These are phyloP conservation scores for Nakazawaea populi DNA, from an alignment of 805 yeast genomes.

Conservation along the genomic window DNA sequence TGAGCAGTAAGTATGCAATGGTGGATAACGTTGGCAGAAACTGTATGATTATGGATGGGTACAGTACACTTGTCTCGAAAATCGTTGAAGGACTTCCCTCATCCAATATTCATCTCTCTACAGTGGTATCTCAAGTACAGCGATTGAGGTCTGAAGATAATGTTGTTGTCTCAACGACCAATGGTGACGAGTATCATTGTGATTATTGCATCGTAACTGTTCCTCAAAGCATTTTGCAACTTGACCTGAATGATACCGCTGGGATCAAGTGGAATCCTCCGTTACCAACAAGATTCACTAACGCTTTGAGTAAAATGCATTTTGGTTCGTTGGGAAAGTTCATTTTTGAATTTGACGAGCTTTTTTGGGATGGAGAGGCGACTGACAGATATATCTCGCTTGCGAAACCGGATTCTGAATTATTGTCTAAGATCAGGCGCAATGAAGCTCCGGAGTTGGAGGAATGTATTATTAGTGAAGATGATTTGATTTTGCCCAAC, in stretches of 20 bases:
- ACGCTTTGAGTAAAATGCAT: slow-evolving; percentile 42
- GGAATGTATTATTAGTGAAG: background rate
- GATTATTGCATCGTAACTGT: slow-evolving; percentile 67
- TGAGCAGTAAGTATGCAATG: slow-evolving; percentile 65
- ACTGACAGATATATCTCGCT: slow-evolving; percentile 44
- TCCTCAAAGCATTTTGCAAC: slow-evolving; percentile 66
- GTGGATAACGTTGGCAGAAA: slow-evolving; percentile 76
- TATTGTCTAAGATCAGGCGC: slow-evolving; percentile 5
- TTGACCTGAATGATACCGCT: slow-evolving; percentile 29
- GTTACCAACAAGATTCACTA: slow-evolving; percentile 39
- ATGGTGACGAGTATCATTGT: slow-evolving; percentile 28
- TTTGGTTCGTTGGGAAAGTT: slow-evolving; percentile 73
- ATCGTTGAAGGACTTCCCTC: slow-evolving; percentile 33
- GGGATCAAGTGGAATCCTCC: slow-evolving; percentile 51
- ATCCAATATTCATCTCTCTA: slow-evolving; percentile 31
- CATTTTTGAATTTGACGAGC: slow-evolving; percentile 55
- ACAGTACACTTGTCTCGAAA: slow-evolving; percentile 43
- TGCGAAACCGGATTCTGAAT: slow-evolving; percentile 27
- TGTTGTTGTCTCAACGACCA: slow-evolving; percentile 27
- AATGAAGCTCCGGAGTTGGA: slow-evolving; percentile 6
- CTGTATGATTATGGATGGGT: slow-evolving; percentile 60
- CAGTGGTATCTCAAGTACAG: slow-evolving; percentile 36
- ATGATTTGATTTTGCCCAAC: slow-evolving; percentile 22
- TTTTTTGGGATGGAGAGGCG: slow-evolving; percentile 52
- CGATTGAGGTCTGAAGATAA: slow-evolving; percentile 15